Base-by-base conservation (phyloP, 768 basidiomycete genomes). In the Xerocomellus dryophilus region DNA sequence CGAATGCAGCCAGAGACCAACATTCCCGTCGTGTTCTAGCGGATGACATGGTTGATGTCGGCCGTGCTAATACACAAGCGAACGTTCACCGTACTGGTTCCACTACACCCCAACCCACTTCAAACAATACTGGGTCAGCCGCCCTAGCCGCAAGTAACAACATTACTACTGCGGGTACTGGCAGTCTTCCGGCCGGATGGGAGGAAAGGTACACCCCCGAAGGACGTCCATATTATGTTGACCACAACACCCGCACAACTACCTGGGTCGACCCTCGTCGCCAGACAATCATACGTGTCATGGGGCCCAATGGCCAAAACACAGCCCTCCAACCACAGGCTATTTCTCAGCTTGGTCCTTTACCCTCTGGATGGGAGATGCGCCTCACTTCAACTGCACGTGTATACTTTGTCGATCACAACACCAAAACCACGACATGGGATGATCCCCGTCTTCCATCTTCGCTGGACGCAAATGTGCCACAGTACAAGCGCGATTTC, bases 181-280 rank as follows among this genome's bases (percentile, higher is more conserved):
- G 97, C 2, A 86, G 85, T 50, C 78, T 99, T 18, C 97, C 97
- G 2, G 90, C 95, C 55, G 97, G 97, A 2, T 99, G 97, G 97
- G 97, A 99, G 69, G 97, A 98, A 74, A 84, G 97, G 35, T 96
- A 95, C 74, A 99, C 97, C 3, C 94, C 95, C 0, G 97, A 99
- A 74, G 97, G 97, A 18, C 84, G 97, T 38, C 93, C 97, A 2
- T 99, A 99, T 74, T 99, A 97, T 71, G 97, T 99, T 46, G 97
- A 99, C 70, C 97, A 99, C 76, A 99, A 99, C 68, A 98, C 96
- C 11, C 85, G 97, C 44, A 98, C 97, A 18, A 98, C 97, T 31
- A 99, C 97, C n/a, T 99, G 97, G 97, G 95, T 98, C 21, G 97
- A 99, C 69, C 97, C 97, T 36, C 88, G 97, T 46, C 85, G 97